A percentile compares a stretch with the other conserved stretches of the same genome.
These are phyloP conservation scores for Rubroshorea leprosula DNA, from an alignment of 345 rosid species.

Conservation along the genomic window DNA sequence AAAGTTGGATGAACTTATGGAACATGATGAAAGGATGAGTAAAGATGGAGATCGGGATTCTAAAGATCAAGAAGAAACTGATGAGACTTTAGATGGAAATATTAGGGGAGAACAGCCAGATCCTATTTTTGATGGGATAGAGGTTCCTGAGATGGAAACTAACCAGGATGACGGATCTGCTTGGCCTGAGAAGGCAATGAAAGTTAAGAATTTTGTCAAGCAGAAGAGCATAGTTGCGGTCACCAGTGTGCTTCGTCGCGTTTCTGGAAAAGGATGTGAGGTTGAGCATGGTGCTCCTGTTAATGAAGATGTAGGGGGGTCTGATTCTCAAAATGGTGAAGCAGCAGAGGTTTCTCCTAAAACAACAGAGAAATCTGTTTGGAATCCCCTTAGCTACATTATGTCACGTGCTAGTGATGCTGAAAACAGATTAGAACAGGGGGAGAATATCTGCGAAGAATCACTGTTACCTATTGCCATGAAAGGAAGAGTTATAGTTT, in stretches of 20 bases:
- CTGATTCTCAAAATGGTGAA: constrained; percentile 30
- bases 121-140: constrained; percentile 47
- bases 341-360: constrained; percentile 29
- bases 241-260: constrained; percentile 43
- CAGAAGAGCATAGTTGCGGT: constrained; percentile 61
- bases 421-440: constrained; percentile 27
- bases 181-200: constrained; percentile 69
- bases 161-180: constrained; percentile 34
- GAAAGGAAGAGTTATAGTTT: constrained; percentile 68
- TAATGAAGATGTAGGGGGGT: constrained; percentile 24
- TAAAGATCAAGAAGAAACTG: constrained; percentile 22
- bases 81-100: constrained; percentile 23
- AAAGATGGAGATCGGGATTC: constrained; percentile 19
- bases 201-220: constrained; percentile 60
- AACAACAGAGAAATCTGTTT: constrained; percentile 35
- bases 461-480: constrained; percentile 34
- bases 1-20: constrained; percentile 15
- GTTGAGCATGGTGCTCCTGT: constrained; percentile 15
- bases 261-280: constrained; percentile 44
- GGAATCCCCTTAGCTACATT: constrained; percentile 68
- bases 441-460: constrained; percentile 23
- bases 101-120: constrained; percentile 29
- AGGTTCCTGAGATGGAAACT: constrained; percentile 42
- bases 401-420: constrained; percentile 41
- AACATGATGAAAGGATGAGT: constrained; percentile 18